Evolutionary conservation across 306 rosid genomes (phyloP), one percentile per base, ranked within the genome.

Genomic region (Trifolium pratense): DNA sequence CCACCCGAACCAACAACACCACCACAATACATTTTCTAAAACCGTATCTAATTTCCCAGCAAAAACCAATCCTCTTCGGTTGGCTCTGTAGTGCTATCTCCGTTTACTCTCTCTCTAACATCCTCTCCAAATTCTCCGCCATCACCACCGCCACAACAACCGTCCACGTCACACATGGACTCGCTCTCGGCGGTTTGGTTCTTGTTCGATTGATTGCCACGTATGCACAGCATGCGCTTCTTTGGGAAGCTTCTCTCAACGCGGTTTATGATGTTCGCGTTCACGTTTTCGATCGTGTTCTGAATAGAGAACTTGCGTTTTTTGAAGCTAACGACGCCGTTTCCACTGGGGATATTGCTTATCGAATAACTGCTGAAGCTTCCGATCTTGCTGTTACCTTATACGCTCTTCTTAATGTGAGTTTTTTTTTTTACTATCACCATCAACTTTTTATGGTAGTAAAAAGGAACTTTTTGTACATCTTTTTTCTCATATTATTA

Each of bases 351-450:
- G 97, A 93, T 70, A 62, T 90, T 17, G 92, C 98, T 11, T 86
- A 86, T 68, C 78, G 98, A 72, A 83, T 93, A 77, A 89, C 97
- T 42, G 90, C 96, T 12, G 98, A 93, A 86, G 90, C 93, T 75
- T 88, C 97, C 0, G 97, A 87, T 73, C 83, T 93, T 29, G 93
- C 87, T 13, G 82, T 65, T 53, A 86, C 92, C 26, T 21, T 93
- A 5, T 87, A 83, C 68, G 82, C 92, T 73, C 84, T 93, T 51
- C 90, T 93, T 69, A 90, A 86, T 71, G 98, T 93, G 78, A 68
- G 97, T 88, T 36, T 37, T 5, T 6, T 34, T 34, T 6, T 1
- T 8, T 21, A 21, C 25, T 21, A 34, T 1, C 7, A 34, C 8
- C 9, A 34, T 34, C 37, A 34, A 34, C 37, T 5, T 32, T 32